Conservation (phyloP, 2,329 filamentous ascomycete species). For the Leptographium flavum region DNA sequence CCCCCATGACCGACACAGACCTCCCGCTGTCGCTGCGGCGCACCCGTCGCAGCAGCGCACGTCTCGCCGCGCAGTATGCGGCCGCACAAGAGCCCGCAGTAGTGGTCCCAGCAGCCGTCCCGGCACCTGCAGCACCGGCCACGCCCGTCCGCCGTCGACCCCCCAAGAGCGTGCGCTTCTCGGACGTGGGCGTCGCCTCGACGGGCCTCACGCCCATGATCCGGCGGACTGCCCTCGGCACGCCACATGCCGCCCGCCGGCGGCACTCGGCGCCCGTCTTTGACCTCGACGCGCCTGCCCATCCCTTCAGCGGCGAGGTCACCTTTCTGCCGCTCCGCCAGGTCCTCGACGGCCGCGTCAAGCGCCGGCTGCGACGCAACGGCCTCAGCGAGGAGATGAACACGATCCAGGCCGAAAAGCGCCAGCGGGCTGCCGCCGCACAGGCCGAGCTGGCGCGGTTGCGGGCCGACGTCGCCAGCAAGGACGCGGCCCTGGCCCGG, state of each 20-base stretch:
- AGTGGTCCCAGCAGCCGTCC: conserved; percentile 17
- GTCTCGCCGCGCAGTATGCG: conserved; percentile 7
- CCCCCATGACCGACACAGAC: conserved; percentile 23
- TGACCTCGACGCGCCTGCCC: conserved; percentile 9
- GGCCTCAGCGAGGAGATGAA: conserved; percentile 46
- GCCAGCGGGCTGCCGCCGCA: conserved; percentile 22
- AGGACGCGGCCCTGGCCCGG: conserved; percentile 34
- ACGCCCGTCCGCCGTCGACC: conserved; percentile 11
- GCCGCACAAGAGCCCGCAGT: conserved; percentile 13
- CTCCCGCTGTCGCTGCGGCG: conserved; percentile 42
- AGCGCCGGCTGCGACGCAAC: conserved; percentile 41
- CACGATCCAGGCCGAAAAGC: conserved; percentile 32
- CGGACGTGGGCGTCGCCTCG: conserved; percentile 31
- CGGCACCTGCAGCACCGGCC: conserved; percentile 13
- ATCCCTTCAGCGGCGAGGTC: conserved; percentile 21
- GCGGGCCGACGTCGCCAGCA: conserved; percentile 30
- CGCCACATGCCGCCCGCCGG: conserved; percentile 22
- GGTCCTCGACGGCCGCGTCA: conserved; percentile 40
- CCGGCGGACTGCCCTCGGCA: conserved; percentile 30
- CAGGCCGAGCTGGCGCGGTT: conserved; percentile 35
- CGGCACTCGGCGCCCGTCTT: conserved; percentile 29
- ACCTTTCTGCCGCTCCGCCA: conserved; percentile 37
- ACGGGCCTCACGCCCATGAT: conserved; percentile 45
- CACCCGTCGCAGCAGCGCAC: conserved; percentile 28
- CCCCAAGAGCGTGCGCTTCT: conserved; percentile 41